Evolutionary conservation across 78 protist species (phyloP).

Genomic region (Acrasis kona): DNA sequence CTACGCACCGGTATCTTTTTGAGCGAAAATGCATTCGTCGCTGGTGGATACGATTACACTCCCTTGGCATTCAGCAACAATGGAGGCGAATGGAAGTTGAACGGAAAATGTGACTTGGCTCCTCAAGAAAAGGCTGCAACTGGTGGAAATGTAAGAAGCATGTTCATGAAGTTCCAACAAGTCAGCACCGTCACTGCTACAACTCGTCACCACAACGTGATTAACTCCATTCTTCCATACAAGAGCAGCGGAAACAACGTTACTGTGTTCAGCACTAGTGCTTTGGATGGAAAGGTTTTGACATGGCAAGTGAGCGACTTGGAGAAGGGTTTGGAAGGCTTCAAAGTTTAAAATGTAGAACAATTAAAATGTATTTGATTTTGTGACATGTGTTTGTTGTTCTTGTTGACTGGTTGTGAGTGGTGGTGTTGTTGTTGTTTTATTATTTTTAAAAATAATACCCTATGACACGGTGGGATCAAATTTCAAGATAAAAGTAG

Average conservation of each 20-base stretch:
- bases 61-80: background rate
- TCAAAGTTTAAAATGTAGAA: background rate
- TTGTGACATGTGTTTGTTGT: too few relatives aligned
- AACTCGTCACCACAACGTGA: background rate
- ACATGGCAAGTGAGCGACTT: background rate
- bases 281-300: background rate
- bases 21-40: slow-evolving; percentile 3
- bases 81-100: background rate
- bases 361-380: too few relatives aligned
- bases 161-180: background rate
- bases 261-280: background rate
- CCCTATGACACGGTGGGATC: too few relatives aligned
- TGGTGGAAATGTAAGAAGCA: background rate
- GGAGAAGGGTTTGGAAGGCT: background rate
- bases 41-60: slow-evolving; percentile 6
- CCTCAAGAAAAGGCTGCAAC: background rate
- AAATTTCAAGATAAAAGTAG: too few relatives aligned
- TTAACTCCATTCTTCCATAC: background rate
- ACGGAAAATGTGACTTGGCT: too few relatives aligned
- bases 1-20: background rate
- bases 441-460: too few relatives aligned
- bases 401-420: too few relatives aligned
- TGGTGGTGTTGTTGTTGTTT: too few relatives aligned
- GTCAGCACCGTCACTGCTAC: background rate
- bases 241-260: background rate